Evolutionary conservation across 176 grass and related monocot genomes (phyloP).

Genomic region (Urochloa ruziziensis): DNA sequence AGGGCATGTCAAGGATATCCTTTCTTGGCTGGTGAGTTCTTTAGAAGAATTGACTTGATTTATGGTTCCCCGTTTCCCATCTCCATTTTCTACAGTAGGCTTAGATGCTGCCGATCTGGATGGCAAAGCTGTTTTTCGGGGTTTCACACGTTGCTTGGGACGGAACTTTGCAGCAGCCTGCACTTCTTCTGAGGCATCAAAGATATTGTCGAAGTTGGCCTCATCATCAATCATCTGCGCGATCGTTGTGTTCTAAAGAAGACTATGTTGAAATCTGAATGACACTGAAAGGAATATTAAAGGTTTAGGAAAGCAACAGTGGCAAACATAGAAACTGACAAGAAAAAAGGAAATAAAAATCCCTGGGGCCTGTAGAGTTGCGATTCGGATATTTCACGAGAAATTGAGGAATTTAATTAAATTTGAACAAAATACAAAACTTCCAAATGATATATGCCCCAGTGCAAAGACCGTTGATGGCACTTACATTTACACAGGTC

Average conservation of each 20-base stretch:
- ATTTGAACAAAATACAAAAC: not conserved
- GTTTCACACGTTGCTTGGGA: slow-evolving; percentile 29
- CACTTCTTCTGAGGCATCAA: slow-evolving; percentile 21
- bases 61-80: not conserved
- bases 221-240: slow-evolving; percentile 34
- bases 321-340: not conserved
- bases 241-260: not conserved
- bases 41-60: slow-evolving; percentile 19
- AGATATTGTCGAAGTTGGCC: slow-evolving; percentile 23
- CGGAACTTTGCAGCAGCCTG: slow-evolving; percentile 15
- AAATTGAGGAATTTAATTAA: not conserved
- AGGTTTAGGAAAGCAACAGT: not conserved
- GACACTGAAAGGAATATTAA: not conserved
- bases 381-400: not conserved
- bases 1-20: not conserved
- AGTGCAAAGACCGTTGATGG: not conserved
- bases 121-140: slow-evolving; percentile 16
- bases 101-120: not conserved
- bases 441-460: not conserved
- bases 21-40: not conserved
- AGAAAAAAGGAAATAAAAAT: not conserved
- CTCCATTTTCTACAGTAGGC: not conserved
- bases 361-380: not conserved
- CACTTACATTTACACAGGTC: not conserved
- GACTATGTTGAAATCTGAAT: not conserved